Evolutionary conservation across 352 stramenopile species (phyloP).

Genomic region (Phytophthora crassamura): DNA sequence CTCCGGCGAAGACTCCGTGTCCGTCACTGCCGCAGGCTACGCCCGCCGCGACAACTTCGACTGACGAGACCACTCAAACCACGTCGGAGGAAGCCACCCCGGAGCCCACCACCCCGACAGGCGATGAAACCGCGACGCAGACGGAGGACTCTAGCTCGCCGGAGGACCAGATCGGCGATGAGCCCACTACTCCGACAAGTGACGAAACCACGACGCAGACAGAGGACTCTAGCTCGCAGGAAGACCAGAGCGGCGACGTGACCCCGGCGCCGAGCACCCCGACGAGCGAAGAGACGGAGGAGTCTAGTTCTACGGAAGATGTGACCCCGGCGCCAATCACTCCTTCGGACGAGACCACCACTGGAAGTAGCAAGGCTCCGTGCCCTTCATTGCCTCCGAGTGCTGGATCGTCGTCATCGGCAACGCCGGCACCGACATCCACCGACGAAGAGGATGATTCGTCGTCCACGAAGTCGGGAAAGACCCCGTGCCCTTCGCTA

Average conservation of each 20-base stretch:
- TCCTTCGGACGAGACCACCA: conserved; percentile 7
- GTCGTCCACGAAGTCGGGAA: conserved; percentile 21
- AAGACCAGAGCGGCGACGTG: conserved; percentile 7
- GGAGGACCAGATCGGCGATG: neutral
- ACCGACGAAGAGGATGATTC: conserved; percentile 28
- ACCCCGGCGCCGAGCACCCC: conserved; percentile 25
- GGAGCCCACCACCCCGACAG: conserved; percentile 20
- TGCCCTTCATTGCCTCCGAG: conserved; percentile 20
- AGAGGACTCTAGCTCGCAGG: neutral
- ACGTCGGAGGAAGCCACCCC: conserved; percentile 13
- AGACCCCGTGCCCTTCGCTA: conserved; percentile 37
- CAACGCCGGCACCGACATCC: conserved; percentile 37
- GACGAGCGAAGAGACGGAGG: conserved; percentile 15
- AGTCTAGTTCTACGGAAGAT: conserved; percentile 18
- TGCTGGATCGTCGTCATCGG: conserved; percentile 32
- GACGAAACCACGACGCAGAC: neutral
- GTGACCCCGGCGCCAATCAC: conserved; percentile 27
- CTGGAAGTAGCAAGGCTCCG: conserved; percentile 22
- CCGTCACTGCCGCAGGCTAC: conserved; percentile 21
- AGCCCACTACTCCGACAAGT: neutral
- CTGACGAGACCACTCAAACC: conserved; percentile 19
- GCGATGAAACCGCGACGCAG: conserved; percentile 3
- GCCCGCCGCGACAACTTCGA: conserved; percentile 10
- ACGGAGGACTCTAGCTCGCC: conserved; percentile 9
- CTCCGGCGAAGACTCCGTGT: conserved; percentile 22